These are phyloP conservation scores for Fraxinus dipetala DNA, from an alignment of 305 asterid genomes.

Conservation along the genomic window DNA sequence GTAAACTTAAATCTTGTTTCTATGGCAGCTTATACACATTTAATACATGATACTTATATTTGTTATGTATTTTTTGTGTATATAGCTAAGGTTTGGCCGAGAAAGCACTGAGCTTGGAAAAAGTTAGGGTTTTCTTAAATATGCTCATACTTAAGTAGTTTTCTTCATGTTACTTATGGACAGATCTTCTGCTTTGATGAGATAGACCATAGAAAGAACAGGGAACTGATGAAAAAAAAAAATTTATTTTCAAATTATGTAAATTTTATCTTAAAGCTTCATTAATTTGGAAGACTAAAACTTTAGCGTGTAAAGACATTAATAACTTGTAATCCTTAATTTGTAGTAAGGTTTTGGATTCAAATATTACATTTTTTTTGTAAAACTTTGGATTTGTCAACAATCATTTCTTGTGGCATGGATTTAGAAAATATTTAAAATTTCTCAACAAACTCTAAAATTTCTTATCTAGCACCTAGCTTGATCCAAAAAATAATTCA, in stretches of 20 bases:
- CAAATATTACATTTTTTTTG: neutral
- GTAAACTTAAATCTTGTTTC: neutral
- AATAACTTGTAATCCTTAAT: neutral
- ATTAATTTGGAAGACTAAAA: neutral
- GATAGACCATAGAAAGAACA: neutral
- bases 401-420: neutral
- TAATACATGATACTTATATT: neutral
- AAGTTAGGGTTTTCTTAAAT: slow-evolving; percentile 24
- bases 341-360: neutral
- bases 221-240: neutral
- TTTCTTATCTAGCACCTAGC: slow-evolving; percentile 3
- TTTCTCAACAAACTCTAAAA: neutral
- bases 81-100: slow-evolving; percentile 21
- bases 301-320: neutral
- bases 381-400: neutral
- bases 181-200: neutral
- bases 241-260: neutral
- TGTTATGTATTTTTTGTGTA: neutral
- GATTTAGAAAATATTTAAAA: neutral
- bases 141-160: neutral
- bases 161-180: neutral
- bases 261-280: neutral
- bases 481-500: neutral
- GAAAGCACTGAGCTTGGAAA: neutral
- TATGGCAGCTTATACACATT: neutral